Percentiles rank a stretch among this genome's conserved stretches.
phyloP scores from a whole-genome alignment of 306 rosid species.

The cucumber (Cucumis sativus) region Cucumber_9930_V3 NC_026661.2:9615501-9616000 shows the following conservation, averaged over 20 bases:
- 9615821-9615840: conserved; percentile 31
- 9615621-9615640: conserved; percentile 47
- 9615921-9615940: background rate
- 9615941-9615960: background rate
- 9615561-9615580: background rate
- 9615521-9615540: background rate
- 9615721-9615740: conserved; percentile 22
- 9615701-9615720: conserved; percentile 12
- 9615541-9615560: background rate
- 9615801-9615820: conserved; percentile 25
- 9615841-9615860: conserved; percentile 43
- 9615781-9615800: conserved; percentile 36
- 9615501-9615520: background rate
- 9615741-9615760: conserved; percentile 36
- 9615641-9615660: conserved; percentile 63
- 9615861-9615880: conserved; percentile 45
- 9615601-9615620: conserved; percentile 67
- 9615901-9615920: conserved; percentile 30
- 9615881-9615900: conserved; percentile 73
- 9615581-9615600: background rate
- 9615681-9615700: conserved; percentile 26
- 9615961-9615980: background rate
- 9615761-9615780: conserved; percentile 26
- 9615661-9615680: conserved; percentile 21
- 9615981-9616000: background rate